Base-by-base conservation (phyloP, 345 rosid genomes). In the Physaria fendleri region DNA sequence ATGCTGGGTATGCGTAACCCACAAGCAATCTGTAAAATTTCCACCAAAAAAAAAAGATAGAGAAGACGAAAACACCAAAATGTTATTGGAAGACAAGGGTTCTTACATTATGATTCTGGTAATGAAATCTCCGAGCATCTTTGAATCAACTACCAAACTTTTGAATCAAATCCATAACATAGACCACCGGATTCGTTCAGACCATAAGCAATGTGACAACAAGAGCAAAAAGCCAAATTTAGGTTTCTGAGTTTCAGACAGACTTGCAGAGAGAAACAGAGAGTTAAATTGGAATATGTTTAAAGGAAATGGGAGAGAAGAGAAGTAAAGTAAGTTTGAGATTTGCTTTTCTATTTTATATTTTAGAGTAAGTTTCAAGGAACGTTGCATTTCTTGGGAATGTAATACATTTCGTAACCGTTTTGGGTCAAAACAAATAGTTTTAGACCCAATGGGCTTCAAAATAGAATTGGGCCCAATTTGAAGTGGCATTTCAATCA, bases 1-100 rank as follows among this genome's bases (percentile, higher is more conserved):
- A 80, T 9, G 93, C 98, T 0, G 98, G 98, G 73, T 81, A 92
- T 4, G 87, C 90, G 76, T 82, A 88, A 53, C 95, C 98, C 33
- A 86, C 76, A 71, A 81, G 56, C 83, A 85, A 64, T 69, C 96
- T 87, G 77, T 39, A 16, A 15, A 34, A 29, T 25, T 17, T 4
- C 6, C 12, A 13, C n/a, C n/a, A 20, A 5, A 56, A 28, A 10
- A 6, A 7, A 1, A 1, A 18, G 8, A 25, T 39, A 27, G 12
- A 20, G 41, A 44, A 10, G 12, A 44, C 11, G 8, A 45, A 49
- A 8, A 17, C 4, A 14, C 1, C n/a, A 14, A 47, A 47, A 5
- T 7, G 17, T n/a, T 9, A 59, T 21, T 52, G 25, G 21, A 11
- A 22, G 30, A 62, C 3, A n/a, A 47, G 23, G 8, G 23, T 2